These are phyloP conservation scores for Cystobasidium slooffiae DNA, from an alignment of 1,284 basidiomycete genomes.

Conservation along the genomic window DNA sequence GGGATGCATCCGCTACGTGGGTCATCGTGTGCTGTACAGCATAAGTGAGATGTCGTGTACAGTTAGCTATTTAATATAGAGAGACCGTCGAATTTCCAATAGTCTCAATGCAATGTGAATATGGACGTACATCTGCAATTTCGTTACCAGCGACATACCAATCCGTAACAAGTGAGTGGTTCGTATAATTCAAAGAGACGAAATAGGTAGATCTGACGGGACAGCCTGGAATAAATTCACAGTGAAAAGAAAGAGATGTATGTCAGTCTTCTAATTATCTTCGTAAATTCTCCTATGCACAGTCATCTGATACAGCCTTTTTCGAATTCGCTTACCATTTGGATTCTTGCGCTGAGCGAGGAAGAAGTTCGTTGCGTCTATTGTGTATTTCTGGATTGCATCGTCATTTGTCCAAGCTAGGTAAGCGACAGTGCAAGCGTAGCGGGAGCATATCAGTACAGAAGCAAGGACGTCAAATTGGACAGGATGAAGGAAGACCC, in stretches of 20 bases:
- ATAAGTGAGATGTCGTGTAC: not conserved
- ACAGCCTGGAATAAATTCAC: constrained; percentile 59
- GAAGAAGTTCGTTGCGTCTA: constrained; percentile 63
- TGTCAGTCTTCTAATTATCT: not conserved
- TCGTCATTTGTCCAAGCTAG: constrained; percentile 54
- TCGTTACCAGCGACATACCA: constrained; percentile 84
- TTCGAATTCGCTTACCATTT: constrained; percentile 62
- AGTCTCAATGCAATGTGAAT: not conserved
- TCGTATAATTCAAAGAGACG: constrained; percentile 73
- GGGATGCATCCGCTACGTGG: constrained; percentile 65
- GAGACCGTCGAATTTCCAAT: too few species aligned
- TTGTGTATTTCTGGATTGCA: constrained; percentile 67
- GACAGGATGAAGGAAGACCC: not conserved
- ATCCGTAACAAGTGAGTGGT: constrained; percentile 67
- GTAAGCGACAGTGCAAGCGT: not conserved
- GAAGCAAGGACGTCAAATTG: not conserved
- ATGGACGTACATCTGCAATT: constrained; percentile 68
- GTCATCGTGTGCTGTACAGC: constrained; percentile 67
- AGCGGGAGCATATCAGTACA: not conserved
- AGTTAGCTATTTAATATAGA: not conserved
- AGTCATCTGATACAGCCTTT: too few species aligned
- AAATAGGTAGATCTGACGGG: constrained; percentile 74
- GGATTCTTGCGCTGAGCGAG: constrained; percentile 77
- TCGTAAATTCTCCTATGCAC: too few species aligned
- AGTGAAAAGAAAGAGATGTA: not conserved